Base-by-base conservation (phyloP, 306 rosid genomes). In the Corylus avellana region DNA sequence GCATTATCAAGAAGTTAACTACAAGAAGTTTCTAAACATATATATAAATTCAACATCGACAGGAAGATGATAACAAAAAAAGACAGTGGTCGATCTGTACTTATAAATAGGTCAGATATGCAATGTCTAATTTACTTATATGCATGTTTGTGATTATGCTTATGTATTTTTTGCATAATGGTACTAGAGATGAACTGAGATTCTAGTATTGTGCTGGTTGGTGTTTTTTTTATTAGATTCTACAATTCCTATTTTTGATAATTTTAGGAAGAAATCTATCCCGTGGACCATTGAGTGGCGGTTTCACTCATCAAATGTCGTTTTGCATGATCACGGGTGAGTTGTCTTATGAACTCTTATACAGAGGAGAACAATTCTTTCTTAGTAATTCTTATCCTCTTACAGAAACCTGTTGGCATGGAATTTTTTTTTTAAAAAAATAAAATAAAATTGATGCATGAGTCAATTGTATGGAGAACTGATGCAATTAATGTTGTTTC, bases 251-350 rank as follows among this genome's bases (percentile, higher is more conserved):
- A 32, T 32, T 32, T 32, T 32, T 0, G 35, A 32, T 32, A 1
- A 32, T 32, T 32, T 75, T 90, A 95, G 98, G 92, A 88, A 82
- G 74, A 95, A 89, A 83, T 75, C 81, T 66, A 93, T 95, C 84
- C 82, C 85, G 64, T 95, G 99, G 99, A 93, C 98, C 10, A 90
- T 93, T 56, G 98, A 95, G 83, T 95, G 93, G 96, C 87, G 61
- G 72, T 91, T 92, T 78, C 92, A 85, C 87, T 88, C 91, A 2
- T 91, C 93, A 1, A 83, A 90, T 59, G 46, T 85, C 25, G 88
- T 88, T 75, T 72, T 92, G 77, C 74, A 78, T 68, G 94, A 92
- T 82, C 97, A 90, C 55, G 90, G 88, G 98, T 95, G 84, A 87
- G 94, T 86, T 61, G 17, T 72, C 18, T 75, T 51, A 54, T 74